Conservation (phyloP, 257 asterid genomes). For the Przewalskia tangutica region DNA sequence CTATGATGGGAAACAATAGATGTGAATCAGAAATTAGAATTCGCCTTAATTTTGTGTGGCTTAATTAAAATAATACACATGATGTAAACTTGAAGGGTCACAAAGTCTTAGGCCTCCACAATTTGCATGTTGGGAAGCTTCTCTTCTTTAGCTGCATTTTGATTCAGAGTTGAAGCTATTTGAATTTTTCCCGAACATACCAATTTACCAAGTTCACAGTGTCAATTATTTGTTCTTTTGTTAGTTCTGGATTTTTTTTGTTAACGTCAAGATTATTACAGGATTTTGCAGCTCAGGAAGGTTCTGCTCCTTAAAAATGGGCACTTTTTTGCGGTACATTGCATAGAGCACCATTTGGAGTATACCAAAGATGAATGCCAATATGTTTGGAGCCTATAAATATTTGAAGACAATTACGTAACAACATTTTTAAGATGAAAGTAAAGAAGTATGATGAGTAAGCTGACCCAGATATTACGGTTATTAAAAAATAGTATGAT, state of each 20-base stretch:
- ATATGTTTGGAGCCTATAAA: slow-evolving; percentile 49
- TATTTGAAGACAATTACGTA: neutral
- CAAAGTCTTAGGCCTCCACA: neutral
- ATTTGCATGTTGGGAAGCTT: neutral
- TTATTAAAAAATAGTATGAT: no score
- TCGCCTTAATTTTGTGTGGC: neutral
- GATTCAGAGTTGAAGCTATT: slow-evolving; percentile 9
- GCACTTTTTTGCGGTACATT: slow-evolving; percentile 26
- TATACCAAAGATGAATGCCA: slow-evolving; percentile 54
- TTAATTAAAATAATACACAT: neutral
- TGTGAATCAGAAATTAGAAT: neutral
- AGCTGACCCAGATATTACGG: no score
- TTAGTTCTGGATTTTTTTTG: slow-evolving; percentile 11
- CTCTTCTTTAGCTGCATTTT: neutral
- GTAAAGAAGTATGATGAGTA: neutral
- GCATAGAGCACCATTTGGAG: slow-evolving; percentile 46
- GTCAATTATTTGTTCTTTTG: slow-evolving; percentile 26
- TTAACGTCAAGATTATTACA: slow-evolving; percentile 15
- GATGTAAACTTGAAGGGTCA: neutral
- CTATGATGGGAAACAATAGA: neutral
- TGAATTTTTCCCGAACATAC: slow-evolving; percentile 22
- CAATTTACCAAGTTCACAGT: slow-evolving; percentile 18
- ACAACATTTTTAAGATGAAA: neutral
- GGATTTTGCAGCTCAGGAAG: slow-evolving; percentile 20
- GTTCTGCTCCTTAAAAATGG: slow-evolving; percentile 3